A percentile compares a stretch with the other conserved stretches of the same genome.
Evolutionary conservation across 257 asterid genomes (phyloP).

Genomic region (Primulina tabacum): DNA sequence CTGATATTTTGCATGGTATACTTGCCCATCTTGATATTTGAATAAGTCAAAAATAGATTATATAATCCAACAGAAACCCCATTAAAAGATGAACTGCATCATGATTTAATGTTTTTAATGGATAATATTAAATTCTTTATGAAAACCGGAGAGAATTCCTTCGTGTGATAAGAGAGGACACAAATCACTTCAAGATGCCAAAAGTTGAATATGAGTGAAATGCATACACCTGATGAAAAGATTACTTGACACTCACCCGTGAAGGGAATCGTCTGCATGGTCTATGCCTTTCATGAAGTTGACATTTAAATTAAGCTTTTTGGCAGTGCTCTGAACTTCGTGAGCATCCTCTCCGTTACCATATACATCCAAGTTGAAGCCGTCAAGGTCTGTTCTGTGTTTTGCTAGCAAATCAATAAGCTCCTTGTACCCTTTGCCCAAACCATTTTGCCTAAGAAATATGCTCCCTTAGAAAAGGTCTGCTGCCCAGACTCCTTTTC

Average conservation of each 20-base stretch:
- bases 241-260: conserved; percentile 48
- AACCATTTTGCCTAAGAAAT: conserved; percentile 97
- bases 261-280: conserved; percentile 93
- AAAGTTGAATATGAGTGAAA: background rate
- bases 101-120: background rate
- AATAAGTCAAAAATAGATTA: too few relatives aligned
- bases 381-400: conserved; percentile 73
- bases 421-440: conserved; percentile 99
- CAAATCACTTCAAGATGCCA: background rate
- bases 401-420: conserved; percentile 78
- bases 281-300: conserved; percentile 97
- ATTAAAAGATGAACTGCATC: background rate
- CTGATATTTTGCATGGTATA: background rate
- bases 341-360: conserved; percentile 98
- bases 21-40: background rate
- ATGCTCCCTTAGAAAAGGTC: conserved; percentile 87
- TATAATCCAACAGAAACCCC: background rate
- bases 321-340: conserved; percentile 86
- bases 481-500: conserved; percentile 77
- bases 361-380: conserved; percentile 86
- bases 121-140: background rate
- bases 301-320: conserved; percentile 70
- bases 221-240: conserved; percentile 1
- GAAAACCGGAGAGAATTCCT: background rate
- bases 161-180: background rate